Evolutionary conservation across 139 green algal genomes (phyloP), one percentile per base, ranked within the genome.

Genomic region (Micractinium conductrix): DNA sequence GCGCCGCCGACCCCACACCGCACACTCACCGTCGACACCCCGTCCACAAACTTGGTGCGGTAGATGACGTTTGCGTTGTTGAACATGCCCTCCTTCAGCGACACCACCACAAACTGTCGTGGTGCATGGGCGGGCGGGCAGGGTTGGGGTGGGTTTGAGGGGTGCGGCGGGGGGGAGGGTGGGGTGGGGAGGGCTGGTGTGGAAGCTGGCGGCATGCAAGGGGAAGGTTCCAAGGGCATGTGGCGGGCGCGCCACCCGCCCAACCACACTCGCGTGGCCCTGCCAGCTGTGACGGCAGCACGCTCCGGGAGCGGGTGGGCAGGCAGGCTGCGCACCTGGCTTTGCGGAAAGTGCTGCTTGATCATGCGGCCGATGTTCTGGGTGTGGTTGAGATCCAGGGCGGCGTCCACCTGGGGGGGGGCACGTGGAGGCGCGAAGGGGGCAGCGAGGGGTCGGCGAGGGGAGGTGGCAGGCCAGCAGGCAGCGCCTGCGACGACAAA

Each of bases 61-160:
- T 98, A 99, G 72, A 99, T 93, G 72, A 99, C 95, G 88, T 99
- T 99, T 72, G 97, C 97, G 89, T 99, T 99, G 93, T 94, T 97
- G 93, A 99, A 99, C 96, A 99, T 99, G 70, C 97, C 97, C 88
- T 99, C 97, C 92, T 99, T 99, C 0, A 99, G 89, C 7, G 90
- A 96, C 24, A 93, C 90, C 38, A 94, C 88, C 22, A 95, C 85
- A 72, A 96, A 95, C 87, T 96, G 93, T 38, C 30, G 70, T 24
- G 21, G 1, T 10, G 70, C 5, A 55, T 24, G 5, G 8, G 9
- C 0, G 53, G 53, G 53, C 6, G 4, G 63, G 30, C n/a, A 1
- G n/a, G 5, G 63, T 16, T 3, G 55, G 55, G 4, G 55, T 63
- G 55, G 9, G n/a, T n/a, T n/a, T n/a, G n/a, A n/a, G n/a, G n/a